Evolutionary conservation across 2,329 filamentous ascomycete genomes (phyloP), one percentile per base, ranked within the genome.

Genomic region (Coniochaeta sp.): DNA sequence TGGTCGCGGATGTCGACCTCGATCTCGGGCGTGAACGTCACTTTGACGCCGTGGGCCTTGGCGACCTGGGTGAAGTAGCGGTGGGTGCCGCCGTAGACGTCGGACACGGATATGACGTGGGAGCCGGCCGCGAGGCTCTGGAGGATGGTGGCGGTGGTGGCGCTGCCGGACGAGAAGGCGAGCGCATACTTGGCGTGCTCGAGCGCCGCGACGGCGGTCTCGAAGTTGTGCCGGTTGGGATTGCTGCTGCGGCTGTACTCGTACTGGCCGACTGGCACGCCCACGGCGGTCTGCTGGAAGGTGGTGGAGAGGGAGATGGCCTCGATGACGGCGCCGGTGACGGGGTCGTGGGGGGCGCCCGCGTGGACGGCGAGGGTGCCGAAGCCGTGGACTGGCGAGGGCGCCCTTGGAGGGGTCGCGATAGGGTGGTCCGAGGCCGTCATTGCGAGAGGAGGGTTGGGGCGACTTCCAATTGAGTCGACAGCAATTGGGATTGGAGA

Each of bases 41-140:
- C 95, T 68, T 89, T 86, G 59, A 99, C 91, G 69, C 93, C 91
- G 75, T 99, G 95, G 28, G 95, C 92, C 69, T 91, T 87, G 60
- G 95, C 95, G 57, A 98, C 95, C 78, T 97, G 93, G 65, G 95
- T 99, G 81, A 99, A 99, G 81, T 99, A 99, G 70, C 95, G 85
- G 79, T 99, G 95, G 47, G 95, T 99, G 68, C 95, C 95, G 67
- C 95, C 95, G 75, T 99, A 99, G 68, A 99, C 93, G 74, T 99
- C 95, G 54, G 92, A 96, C 55, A 99, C 91, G 63, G 92, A 97
- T 68, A 99, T 88, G 69, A 99, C 91, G 77, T 99, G 95, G 55
- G 91, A 95, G 63, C 92, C 93, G 14, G 89, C 83, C 26, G 93
- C 92, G 61, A 99, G 85, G 67, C 90, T 95, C 78, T 98, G 95